Base-by-base conservation (phyloP, 2,329 filamentous ascomycete species). In the Phyllosticta citrichinensis region DNA sequence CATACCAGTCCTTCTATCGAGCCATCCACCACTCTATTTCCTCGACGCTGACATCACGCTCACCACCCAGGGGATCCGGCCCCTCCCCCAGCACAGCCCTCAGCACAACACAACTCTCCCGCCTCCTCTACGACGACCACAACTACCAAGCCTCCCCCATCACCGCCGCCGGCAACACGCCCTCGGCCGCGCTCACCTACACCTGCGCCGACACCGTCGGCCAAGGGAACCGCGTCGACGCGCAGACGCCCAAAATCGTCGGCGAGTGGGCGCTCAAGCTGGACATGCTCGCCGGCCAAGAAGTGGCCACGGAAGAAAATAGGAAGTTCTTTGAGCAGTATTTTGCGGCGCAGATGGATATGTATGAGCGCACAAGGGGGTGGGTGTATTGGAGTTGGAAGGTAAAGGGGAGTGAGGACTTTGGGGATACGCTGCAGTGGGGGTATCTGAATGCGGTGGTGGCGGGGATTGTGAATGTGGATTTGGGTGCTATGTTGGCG, bases 321-420 rank as follows among this genome's bases (percentile, higher is more conserved):
- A 66, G 69, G 58, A 72, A 68, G 1, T 87, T 84, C 69, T 86
- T 86, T 68, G 71, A 65, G 55, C 70, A 76, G 53, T 86, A 79
- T 76, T 86, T 82, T 70, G 79, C 80, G 0, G 82, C 82, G 0
- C 83, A 85, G 69, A 76, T 79, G 0, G 73, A 77, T 53, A 71
- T 78, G 0, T 86, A 83, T 65, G 83, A 86, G 71, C 76, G 75
- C 61, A 71, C 75, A 17, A 73, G 74, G 8, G 82, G 82, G 0
- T 85, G 81, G 82, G 69, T 82, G 2, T 86, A 84, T 66, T 86
- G 83, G 83, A 77, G 77, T 0, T 86, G 83, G 83, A 86, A 85
- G 70, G 40, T 47, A 1, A 2, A n/a, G 14, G 40, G 14, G 40
- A 68, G 70, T 3, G 67, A 81, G 68, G 77, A 81, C 64, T 80